Percentiles rank a stretch among this genome's conserved stretches.
Conservation (phyloP, 75 land plant species). For the Ceratopteris richardii region DNA sequence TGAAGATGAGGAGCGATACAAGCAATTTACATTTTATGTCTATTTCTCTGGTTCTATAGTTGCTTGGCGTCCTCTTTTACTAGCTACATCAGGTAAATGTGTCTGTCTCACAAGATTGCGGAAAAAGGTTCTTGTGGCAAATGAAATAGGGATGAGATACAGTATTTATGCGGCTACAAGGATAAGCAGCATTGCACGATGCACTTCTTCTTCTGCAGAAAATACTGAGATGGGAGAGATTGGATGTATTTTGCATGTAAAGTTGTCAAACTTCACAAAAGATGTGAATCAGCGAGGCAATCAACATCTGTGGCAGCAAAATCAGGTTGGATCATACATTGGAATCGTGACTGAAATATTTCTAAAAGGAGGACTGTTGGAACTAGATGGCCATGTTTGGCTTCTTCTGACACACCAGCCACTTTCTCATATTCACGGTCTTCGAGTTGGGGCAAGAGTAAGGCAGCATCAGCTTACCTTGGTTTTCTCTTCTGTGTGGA, state of each 20-base stretch:
- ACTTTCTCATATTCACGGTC: slow-evolving; percentile 35
- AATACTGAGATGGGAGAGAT: neutral
- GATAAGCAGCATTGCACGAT: slow-evolving; percentile 20
- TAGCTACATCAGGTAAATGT: slow-evolving; percentile 37
- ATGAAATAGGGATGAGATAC: slow-evolving; percentile 24
- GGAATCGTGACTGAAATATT: slow-evolving; percentile 54
- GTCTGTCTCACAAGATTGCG: slow-evolving; percentile 37
- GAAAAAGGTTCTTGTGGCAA: slow-evolving; percentile 55
- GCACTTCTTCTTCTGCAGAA: too few species aligned
- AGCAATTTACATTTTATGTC: slow-evolving; percentile 10
- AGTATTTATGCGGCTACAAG: slow-evolving; percentile 48
- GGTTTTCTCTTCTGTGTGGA: too few species aligned
- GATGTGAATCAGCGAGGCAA: neutral
- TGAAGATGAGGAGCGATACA: neutral
- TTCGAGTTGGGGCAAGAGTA: slow-evolving; percentile 69
- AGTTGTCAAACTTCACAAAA: neutral
- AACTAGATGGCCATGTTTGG: slow-evolving; percentile 63
- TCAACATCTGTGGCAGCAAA: neutral
- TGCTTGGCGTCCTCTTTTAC: slow-evolving; percentile 53
- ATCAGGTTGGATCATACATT: slow-evolving; percentile 30
- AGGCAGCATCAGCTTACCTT: slow-evolving; percentile 16
- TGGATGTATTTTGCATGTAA: neutral
- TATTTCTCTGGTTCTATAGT: slow-evolving; percentile 53
- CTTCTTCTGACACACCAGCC: slow-evolving; percentile 41
- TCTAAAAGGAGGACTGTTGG: slow-evolving; percentile 57